Conservation (phyloP, 2,329 filamentous ascomycete genomes). For the Tolypocladium sp. region DNA sequence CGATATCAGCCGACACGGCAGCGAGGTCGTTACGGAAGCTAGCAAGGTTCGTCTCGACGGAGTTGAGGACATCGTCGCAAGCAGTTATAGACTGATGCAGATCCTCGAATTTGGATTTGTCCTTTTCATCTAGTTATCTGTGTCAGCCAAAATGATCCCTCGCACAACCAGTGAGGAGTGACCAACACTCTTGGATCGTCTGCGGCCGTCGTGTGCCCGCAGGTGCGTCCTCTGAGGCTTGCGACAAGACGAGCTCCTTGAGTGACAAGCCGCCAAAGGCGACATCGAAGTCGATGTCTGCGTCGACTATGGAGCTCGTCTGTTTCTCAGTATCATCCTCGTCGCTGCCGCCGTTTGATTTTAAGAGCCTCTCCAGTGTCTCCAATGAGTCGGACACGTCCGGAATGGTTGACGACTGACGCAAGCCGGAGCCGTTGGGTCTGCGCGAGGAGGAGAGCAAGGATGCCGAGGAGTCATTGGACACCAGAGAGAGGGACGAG, state of each 20-base stretch:
- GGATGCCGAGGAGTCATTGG: slow-evolving; percentile 69
- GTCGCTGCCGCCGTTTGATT: slow-evolving; percentile 13
- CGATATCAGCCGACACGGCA: slow-evolving; percentile 87
- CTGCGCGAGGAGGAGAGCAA: slow-evolving; percentile 56
- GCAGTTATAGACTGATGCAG: slow-evolving; percentile 81
- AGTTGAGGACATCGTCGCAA: slow-evolving; percentile 88
- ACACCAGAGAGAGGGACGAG: slow-evolving; percentile 70
- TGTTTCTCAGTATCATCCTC: slow-evolving; percentile 4
- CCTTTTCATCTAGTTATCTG: slow-evolving; percentile 55
- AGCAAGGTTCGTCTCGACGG: slow-evolving; percentile 84
- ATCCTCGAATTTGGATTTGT: slow-evolving; percentile 80
- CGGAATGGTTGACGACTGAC: slow-evolving; percentile 40
- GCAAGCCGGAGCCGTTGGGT: slow-evolving; percentile 59
- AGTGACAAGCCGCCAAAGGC: slow-evolving; percentile 75
- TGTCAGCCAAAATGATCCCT: background rate
- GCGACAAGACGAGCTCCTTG: slow-evolving; percentile 52
- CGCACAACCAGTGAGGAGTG: background rate
- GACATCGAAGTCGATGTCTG: slow-evolving; percentile 56
- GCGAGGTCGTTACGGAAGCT: slow-evolving; percentile 92
- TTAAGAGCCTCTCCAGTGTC: slow-evolving; percentile 47
- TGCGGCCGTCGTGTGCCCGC: slow-evolving; percentile 39
- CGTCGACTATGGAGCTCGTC: slow-evolving; percentile 26
- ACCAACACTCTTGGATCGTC: slow-evolving; percentile 64
- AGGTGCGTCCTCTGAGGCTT: slow-evolving; percentile 10
- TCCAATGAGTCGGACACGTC: slow-evolving; percentile 59